These are phyloP conservation scores for Aegilops tauschii DNA, from an alignment of 176 grass and related monocot species.

Conservation along the genomic window DNA sequence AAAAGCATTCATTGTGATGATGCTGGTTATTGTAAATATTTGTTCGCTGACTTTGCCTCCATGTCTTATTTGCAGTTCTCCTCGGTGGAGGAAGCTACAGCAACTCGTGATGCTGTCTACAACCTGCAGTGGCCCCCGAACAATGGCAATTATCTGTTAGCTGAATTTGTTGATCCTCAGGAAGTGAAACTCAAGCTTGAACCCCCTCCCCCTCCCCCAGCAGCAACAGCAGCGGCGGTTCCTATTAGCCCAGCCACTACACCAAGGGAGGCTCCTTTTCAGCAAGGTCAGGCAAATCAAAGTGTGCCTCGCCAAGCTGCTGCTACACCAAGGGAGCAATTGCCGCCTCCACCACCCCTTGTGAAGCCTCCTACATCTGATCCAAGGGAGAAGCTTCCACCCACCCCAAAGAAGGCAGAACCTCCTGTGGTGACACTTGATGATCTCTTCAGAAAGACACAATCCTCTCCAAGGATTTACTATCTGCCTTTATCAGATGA, in stretches of 20 bases:
- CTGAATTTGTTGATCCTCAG: conserved; percentile 90
- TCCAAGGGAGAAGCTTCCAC: conserved; percentile 45
- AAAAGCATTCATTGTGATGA: neutral
- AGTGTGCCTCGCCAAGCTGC: conserved; percentile 27
- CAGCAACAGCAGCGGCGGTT: neutral
- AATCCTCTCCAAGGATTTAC: conserved; percentile 85
- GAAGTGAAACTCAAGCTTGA: conserved; percentile 73
- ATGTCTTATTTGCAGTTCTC: conserved; percentile 51
- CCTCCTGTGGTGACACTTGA: conserved; percentile 86
- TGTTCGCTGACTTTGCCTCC: neutral
- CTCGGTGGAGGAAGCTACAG: conserved; percentile 83
- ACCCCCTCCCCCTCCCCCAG: conserved; percentile 34
- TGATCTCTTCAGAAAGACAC: conserved; percentile 96
- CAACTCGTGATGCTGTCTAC: conserved; percentile 83
- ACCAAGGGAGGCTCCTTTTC: conserved; percentile 32
- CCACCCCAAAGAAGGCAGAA: conserved; percentile 76
- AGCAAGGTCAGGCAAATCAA: conserved; percentile 52
- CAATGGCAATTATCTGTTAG: conserved; percentile 81
- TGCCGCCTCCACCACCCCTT: conserved; percentile 53
- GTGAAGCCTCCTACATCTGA: conserved; percentile 32
- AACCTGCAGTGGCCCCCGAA: conserved; percentile 96
- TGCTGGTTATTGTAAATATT: neutral
- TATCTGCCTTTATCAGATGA: conserved; percentile 93
- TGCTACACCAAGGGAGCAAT: conserved; percentile 50
- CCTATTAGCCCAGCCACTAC: conserved; percentile 46